Percentiles rank a stretch among this genome's conserved stretches.
phyloP scores from a whole-genome alignment of 345 rosid genomes.

The Turnera subulata region DNA sequence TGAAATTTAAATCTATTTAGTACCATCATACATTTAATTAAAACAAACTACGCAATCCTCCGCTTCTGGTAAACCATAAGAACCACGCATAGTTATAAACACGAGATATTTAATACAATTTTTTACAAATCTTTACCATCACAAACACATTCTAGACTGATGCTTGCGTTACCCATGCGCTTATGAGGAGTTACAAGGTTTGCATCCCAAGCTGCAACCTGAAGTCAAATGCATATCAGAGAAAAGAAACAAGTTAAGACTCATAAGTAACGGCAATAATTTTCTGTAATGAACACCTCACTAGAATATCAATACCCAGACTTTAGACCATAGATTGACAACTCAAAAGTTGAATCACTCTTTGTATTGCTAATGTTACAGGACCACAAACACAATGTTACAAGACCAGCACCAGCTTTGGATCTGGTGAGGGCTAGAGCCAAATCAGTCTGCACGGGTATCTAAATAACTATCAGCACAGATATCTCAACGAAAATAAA shows the following conservation, averaged over 20 bases:
- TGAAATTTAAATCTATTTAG: background rate
- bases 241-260: background rate
- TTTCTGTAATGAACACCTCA: background rate
- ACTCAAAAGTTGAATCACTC: no score
- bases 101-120: background rate
- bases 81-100: background rate
- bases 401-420: no score
- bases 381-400: no score
- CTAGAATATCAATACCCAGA: no score
- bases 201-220: constrained; percentile 99
- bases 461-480: no score
- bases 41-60: background rate
- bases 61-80: background rate
- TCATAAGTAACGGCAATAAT: background rate
- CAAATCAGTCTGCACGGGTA: no score
- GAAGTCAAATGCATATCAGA: constrained; percentile 13
- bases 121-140: constrained; percentile 56
- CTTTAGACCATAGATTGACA: no score
- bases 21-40: background rate
- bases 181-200: constrained; percentile 91
- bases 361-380: no score
- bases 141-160: constrained; percentile 55
- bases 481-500: no score
- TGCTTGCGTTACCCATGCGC: constrained; percentile 83
- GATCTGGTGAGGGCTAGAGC: no score